Base-by-base conservation (phyloP, 495 filamentous ascomycete genomes). In the Trichocladium uniseriatum region DNA sequence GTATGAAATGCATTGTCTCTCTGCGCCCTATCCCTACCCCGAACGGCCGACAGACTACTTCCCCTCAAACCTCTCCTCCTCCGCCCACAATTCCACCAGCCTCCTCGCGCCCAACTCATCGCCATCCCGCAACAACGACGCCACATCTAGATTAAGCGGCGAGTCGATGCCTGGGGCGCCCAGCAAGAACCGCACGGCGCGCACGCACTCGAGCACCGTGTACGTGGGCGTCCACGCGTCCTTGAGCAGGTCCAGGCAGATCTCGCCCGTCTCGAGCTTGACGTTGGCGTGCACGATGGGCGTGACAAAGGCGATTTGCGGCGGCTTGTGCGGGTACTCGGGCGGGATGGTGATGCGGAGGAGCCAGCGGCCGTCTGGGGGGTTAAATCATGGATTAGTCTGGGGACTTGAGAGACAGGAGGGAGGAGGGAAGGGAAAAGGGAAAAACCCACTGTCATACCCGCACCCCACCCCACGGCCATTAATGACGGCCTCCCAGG, bases 111-210 rank as follows among this genome's bases (percentile, higher is more conserved):
- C 92, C 3, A 89, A 70, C 6, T 63, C 51, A 71, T 98, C 92
- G 14, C 86, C 88, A 42, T 73, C 72, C 54, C 89, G 73, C 48
- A 94, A 45, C 54, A 98, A 65, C 51, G 78, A 76, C 43, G 89
- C 91, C 3, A 94, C 77, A 66, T 98, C 92, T 9, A 95, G 77
- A 69, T 95, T 94, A 43, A 97, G 69, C 52, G 92, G 92, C 54
- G 79, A 85, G 54, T 95, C 88, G 32, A 83, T 75, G 47, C 80
- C 82, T 11, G 91, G 88, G 51, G 81, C 79, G 36, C 73, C 80
- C 46, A 95, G 70, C 57, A 98, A 68, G 72, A 86, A 76, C 43
- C 89, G 79, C 31, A 97, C 77, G 18, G 81, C 79, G 55, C 84
- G 82, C 56, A 96, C 66, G 44, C 84, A 88, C 51, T 79, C 75